These are phyloP conservation scores for Umbelopsis vinacea DNA, from an alignment of 192 early-diverging fungal genomes.

Conservation along the genomic window DNA sequence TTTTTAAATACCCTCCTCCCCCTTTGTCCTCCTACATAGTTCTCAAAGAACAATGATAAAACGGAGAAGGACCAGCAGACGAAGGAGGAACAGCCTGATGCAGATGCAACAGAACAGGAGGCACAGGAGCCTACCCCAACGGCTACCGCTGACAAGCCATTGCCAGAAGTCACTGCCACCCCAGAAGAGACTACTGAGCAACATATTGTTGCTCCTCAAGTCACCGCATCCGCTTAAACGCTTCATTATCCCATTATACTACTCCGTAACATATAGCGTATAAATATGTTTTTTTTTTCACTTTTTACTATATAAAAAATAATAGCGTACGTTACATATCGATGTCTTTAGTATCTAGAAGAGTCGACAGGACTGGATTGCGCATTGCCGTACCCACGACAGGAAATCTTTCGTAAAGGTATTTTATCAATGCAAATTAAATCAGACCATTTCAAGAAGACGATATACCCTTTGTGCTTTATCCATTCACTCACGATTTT, in stretches of 20 bases:
- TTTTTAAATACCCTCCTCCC: not conserved
- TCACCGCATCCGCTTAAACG: constrained; percentile 9
- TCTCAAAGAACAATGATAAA: constrained; percentile 17
- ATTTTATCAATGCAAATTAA: too few species aligned
- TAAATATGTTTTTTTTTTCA: not conserved
- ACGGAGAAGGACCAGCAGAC: not conserved
- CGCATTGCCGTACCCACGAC: too few species aligned
- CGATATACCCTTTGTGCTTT: too few species aligned
- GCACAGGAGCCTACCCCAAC: not conserved
- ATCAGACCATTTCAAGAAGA: too few species aligned
- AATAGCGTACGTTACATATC: not conserved
- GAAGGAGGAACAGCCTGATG: not conserved
- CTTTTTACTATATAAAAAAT: not conserved
- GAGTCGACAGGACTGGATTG: too few species aligned
- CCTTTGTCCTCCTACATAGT: constrained; percentile 1
- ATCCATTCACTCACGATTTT: too few species aligned
- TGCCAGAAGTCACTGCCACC: constrained; percentile 19
- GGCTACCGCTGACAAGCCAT: not conserved
- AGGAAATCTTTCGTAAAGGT: too few species aligned
- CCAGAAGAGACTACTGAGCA: not conserved
- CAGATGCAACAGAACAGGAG: not conserved
- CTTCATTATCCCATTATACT: not conserved
- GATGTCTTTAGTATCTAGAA: too few species aligned
- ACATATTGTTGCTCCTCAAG: not conserved
- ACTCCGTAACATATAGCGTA: not conserved